Evolutionary conservation across 1,139 yeast species (phyloP).

Genomic region (Blastobotrys proliferans): DNA sequence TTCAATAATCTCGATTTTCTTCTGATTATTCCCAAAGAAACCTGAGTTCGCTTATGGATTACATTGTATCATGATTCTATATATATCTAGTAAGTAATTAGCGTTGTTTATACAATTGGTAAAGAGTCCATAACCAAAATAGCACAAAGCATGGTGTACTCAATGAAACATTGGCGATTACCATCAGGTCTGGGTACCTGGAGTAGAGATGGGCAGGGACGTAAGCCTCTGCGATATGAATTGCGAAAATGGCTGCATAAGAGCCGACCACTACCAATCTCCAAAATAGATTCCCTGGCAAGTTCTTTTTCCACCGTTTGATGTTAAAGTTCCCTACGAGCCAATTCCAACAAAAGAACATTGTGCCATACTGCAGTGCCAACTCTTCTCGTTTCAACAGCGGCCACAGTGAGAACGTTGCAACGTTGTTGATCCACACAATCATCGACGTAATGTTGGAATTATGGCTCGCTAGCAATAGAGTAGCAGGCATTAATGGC

Average conservation of each 20-base stretch:
- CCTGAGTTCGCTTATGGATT: constrained; percentile 19
- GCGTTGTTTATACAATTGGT: constrained; percentile 13
- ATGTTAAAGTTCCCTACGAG: constrained; percentile 43
- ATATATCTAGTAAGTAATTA: not conserved
- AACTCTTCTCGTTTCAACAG: constrained; percentile 73
- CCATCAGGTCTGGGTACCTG: constrained; percentile 80
- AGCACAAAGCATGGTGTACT: constrained; percentile 72
- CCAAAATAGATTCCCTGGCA: constrained; percentile 55
- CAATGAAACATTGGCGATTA: constrained; percentile 64
- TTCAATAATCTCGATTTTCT: constrained; percentile 14
- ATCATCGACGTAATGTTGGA: constrained; percentile 62
- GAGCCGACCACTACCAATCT: constrained; percentile 52
- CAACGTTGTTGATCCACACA: constrained; percentile 83
- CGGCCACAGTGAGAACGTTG: constrained; percentile 86
- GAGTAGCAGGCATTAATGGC: constrained; percentile 79
- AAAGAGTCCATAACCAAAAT: constrained; percentile 69
- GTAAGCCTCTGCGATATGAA: constrained; percentile 54
- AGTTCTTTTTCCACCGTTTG: constrained; percentile 12
- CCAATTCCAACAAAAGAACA: constrained; percentile 74
- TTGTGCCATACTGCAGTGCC: constrained; percentile 62
- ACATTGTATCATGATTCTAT: constrained; percentile 6
- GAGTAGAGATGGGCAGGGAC: constrained; percentile 21
- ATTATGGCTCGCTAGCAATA: constrained; percentile 56
- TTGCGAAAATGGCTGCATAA: constrained; percentile 49
- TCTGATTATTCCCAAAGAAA: constrained; percentile 2